Base-by-base conservation (phyloP, 148 eudicot genomes). In the Fallopia convolvulus region DNA sequence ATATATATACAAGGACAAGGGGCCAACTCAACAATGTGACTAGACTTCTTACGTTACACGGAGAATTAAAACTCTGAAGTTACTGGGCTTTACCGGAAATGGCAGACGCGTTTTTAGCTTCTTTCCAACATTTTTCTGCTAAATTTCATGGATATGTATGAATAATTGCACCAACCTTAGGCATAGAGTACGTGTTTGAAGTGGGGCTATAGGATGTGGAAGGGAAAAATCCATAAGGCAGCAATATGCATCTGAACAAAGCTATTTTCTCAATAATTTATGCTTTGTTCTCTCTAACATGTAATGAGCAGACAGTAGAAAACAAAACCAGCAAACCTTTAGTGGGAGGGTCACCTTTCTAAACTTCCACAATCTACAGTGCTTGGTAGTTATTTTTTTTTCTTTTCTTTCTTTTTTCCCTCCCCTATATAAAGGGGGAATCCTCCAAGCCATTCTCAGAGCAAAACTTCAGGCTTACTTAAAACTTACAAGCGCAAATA, bases 391-490 rank as follows among this genome's bases (percentile, higher is more conserved):
- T 52, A 33, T 52, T 17, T 52, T 23, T 55, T 75, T 30, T 2
- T 10, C 8, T 58, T 5, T 23, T 23, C 36, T 36, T 76, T 55
- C 39, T 41, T 40, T 13, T 40, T 39, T 71, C 21, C 50, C 52
- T 18, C 40, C 41, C 53, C 75, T 73, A 73, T 73, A 73, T 73
- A 73, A 73, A 73, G n/a, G 75, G 75, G 17, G 75, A 46, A 17
- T 30, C 55, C 52, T 73, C 75, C 53, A 42, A 68, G 72, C n/a
- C 32, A 11, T 8, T 26, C 40, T 42, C 32, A 48, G 5, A 73
- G 55, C 75, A 44, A 21, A 73, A 26, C 75, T 46, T 15, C 53
- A 73, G 6, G 46, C 74, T 71, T 15, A 36, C 74, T 71, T 44
- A 44, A 10, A 44, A 55, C 26, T 55, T 55, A 55, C 61, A 55